These are phyloP conservation scores for Trichoderma guizhouense DNA, from an alignment of 2,329 filamentous ascomycete genomes.

Conservation along the genomic window DNA sequence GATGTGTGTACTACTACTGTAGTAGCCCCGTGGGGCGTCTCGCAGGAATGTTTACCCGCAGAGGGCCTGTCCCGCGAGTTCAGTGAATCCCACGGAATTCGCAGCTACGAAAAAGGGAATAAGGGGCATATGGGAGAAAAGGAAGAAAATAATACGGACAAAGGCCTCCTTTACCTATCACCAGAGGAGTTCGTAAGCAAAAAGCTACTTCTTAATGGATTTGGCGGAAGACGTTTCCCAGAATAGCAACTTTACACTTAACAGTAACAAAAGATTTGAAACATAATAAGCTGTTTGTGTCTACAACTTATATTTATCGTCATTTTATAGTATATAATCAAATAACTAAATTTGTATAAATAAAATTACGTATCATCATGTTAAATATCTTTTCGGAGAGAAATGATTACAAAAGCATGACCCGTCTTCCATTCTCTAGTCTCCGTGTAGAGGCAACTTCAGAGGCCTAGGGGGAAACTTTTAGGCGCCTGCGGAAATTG, in stretches of 20 bases:
- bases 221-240: not conserved
- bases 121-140: not conserved
- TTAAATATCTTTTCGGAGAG: not conserved
- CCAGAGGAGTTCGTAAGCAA: not conserved
- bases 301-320: not conserved
- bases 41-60: not conserved
- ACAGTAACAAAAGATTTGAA: not conserved
- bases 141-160: not conserved
- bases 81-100: not conserved
- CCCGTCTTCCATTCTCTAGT: not conserved
- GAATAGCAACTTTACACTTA: not conserved
- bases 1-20: not conserved
- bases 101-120: not conserved
- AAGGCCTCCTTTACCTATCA: not conserved
- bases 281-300: not conserved
- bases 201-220: not conserved
- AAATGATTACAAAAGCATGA: not conserved
- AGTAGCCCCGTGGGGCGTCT: not conserved
- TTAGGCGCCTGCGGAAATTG: not conserved
- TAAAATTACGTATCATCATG: not conserved
- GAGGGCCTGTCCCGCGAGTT: not conserved
- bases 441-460: not conserved
- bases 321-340: not conserved
- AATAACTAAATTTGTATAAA: not conserved
- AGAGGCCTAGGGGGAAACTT: not conserved